phyloP scores from a whole-genome alignment of 2,329 filamentous ascomycete genomes.

The Zymoseptoria tritici region DNA sequence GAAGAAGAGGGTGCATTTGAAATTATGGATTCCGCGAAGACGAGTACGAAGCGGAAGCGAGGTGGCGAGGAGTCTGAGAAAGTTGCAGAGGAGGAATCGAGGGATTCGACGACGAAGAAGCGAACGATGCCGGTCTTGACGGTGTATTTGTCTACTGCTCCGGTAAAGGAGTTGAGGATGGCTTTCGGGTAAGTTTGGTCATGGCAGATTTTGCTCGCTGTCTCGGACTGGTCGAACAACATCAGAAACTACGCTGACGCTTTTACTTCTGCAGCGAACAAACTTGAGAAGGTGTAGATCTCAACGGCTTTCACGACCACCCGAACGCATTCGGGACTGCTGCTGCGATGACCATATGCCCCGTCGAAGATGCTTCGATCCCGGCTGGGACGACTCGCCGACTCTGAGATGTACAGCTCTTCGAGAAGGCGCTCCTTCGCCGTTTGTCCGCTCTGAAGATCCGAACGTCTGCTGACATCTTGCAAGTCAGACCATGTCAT shows the following conservation, averaged over 20 bases:
- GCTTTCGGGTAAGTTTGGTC: conserved; percentile 34
- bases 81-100: conserved; percentile 41
- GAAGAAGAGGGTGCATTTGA: conserved; percentile 23
- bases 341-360: not conserved
- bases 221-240: not conserved
- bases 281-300: not conserved
- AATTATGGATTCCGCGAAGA: conserved; percentile 18
- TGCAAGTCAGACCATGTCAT: too few species aligned
- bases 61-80: conserved; percentile 42
- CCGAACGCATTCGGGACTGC: not conserved
- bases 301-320: not conserved
- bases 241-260: not conserved
- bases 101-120: conserved; percentile 43
- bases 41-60: not conserved
- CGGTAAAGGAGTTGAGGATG: conserved; percentile 50
- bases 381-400: not conserved
- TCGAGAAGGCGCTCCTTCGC: not conserved
- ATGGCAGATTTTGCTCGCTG: not conserved
- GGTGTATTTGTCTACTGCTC: conserved; percentile 50
- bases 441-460: too few species aligned
- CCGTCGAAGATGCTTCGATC: not conserved
- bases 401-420: not conserved
- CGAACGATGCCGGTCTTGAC: conserved; percentile 50
- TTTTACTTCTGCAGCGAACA: not conserved
- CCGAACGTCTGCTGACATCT: too few species aligned